Conservation (phyloP, 768 basidiomycete genomes). For the Naematelia aurantialba region DNA sequence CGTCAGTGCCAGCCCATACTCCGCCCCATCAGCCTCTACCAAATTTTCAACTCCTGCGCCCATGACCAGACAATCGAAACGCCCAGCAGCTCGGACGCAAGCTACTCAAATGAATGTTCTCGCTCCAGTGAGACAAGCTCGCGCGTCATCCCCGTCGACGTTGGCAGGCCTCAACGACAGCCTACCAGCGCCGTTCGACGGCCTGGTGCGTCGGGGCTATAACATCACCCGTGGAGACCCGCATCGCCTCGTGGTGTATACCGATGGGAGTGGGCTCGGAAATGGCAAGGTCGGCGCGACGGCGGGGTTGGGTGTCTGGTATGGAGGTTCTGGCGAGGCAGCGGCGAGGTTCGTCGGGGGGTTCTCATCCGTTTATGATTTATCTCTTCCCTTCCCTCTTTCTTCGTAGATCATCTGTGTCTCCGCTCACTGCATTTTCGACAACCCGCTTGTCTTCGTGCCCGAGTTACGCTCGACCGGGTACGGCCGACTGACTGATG, state of each 20-base stretch:
- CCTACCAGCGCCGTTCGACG: conserved; percentile 15
- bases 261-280: conserved; percentile 79
- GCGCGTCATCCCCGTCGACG: conserved; percentile 19
- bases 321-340: conserved; percentile 57
- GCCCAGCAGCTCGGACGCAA: too few relatives aligned
- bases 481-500: background rate
- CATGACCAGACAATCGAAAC: too few relatives aligned
- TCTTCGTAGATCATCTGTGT: too few relatives aligned
- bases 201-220: conserved; percentile 27
- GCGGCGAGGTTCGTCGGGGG: conserved; percentile 22
- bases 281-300: conserved; percentile 67
- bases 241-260: conserved; percentile 61
- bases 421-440: too few relatives aligned
- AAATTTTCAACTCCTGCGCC: conserved; percentile 7
- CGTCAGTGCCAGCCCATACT: too few relatives aligned
- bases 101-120: too few relatives aligned
- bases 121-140: conserved; percentile 13
- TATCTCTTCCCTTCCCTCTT: background rate
- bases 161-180: background rate
- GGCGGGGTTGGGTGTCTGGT: conserved; percentile 89
- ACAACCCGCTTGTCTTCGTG: too few relatives aligned
- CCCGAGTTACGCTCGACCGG: too few relatives aligned
- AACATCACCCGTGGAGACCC: conserved; percentile 19
- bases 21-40: conserved; percentile 12
- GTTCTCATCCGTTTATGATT: background rate